Percentiles rank a stretch among this genome's conserved stretches.
Conservation (phyloP, 768 basidiomycete genomes). For the Agrocybe chaxingu region DNA sequence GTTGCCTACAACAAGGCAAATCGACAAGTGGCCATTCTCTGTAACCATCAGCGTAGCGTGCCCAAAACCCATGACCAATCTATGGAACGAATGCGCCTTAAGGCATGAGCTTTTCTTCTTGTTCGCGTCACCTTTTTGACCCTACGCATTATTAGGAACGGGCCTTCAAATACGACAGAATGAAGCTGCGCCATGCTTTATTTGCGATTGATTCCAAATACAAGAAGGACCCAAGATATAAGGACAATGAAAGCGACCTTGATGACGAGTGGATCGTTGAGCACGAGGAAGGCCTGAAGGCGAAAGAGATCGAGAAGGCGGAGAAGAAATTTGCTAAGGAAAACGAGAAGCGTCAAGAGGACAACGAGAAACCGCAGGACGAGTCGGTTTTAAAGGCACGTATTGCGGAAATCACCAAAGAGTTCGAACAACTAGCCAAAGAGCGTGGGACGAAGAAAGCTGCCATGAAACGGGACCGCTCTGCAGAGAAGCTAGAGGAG, state of each 20-base stretch:
- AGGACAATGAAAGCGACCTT: slow-evolving; percentile 85
- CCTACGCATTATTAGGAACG: slow-evolving; percentile 54
- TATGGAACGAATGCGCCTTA: slow-evolving; percentile 92
- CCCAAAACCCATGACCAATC: slow-evolving; percentile 91
- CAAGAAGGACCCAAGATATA: slow-evolving; percentile 78
- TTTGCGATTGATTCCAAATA: slow-evolving; percentile 75
- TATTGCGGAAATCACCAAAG: slow-evolving; percentile 67
- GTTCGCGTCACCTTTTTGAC: slow-evolving; percentile 2
- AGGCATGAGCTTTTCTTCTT: slow-evolving; percentile 45
- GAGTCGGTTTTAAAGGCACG: slow-evolving; percentile 67
- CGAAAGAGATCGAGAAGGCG: slow-evolving; percentile 83
- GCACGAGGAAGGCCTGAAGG: slow-evolving; percentile 75
- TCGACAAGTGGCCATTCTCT: slow-evolving; percentile 93
- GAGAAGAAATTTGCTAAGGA: slow-evolving; percentile 96
- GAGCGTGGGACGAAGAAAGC: slow-evolving; percentile 82
- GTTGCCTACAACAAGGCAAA: slow-evolving; percentile 98
- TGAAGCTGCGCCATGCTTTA: slow-evolving; percentile 90
- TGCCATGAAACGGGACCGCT: slow-evolving; percentile 59
- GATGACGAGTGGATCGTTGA: slow-evolving; percentile 88
- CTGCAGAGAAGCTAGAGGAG: slow-evolving; percentile 78
- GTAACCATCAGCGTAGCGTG: slow-evolving; percentile 96
- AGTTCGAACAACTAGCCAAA: slow-evolving; percentile 69
- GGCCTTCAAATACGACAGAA: slow-evolving; percentile 91
- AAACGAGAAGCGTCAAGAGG: slow-evolving; percentile 80
- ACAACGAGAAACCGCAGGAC: slow-evolving; percentile 56